Evolutionary conservation across 2,329 filamentous ascomycete species (phyloP).

Genomic region (Xylariaceae sp.): DNA sequence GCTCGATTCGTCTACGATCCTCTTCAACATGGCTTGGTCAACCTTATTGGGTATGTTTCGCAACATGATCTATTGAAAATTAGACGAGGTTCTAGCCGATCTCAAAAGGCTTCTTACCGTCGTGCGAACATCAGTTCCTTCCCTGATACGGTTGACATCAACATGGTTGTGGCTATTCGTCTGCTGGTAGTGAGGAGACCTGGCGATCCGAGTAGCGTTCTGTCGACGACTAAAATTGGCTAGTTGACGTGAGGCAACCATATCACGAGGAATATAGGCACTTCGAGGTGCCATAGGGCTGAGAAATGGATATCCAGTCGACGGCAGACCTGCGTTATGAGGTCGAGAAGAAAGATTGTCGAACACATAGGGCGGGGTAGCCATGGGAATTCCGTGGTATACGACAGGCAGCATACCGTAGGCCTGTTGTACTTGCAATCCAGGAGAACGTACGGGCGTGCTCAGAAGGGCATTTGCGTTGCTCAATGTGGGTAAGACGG

Average conservation of each 20-base stretch:
- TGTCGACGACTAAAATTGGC: constrained; percentile 42
- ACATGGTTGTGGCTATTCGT: constrained; percentile 56
- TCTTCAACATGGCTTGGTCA: constrained; percentile 69
- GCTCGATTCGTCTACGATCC: constrained; percentile 71
- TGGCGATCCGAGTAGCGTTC: constrained; percentile 41
- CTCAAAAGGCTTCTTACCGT: constrained; percentile 49
- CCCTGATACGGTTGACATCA: constrained; percentile 53
- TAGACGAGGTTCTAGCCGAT: neutral
- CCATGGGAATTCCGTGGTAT: constrained; percentile 31
- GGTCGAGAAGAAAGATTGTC: constrained; percentile 32
- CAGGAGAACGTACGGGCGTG: constrained; percentile 23
- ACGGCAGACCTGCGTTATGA: constrained; percentile 26
- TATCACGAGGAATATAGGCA: constrained; percentile 30
- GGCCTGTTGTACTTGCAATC: constrained; percentile 29
- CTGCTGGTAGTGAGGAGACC: constrained; percentile 43
- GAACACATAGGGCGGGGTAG: constrained; percentile 30
- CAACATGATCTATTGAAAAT: constrained; percentile 67
- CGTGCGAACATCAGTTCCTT: constrained; percentile 67
- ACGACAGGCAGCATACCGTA: constrained; percentile 36
- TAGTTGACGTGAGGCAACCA: constrained; percentile 37
- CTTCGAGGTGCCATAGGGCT: constrained; percentile 24
- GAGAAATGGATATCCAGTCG: constrained; percentile 26
- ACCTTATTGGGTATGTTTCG: constrained; percentile 93
- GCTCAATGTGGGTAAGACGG: constrained; percentile 19
- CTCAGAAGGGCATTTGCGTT: constrained; percentile 23